Percentiles rank a stretch among this genome's conserved stretches.
These are phyloP conservation scores for Mantamonas sphyraenae DNA, from an alignment of 78 protist species.

Conservation along the genomic window DNA sequence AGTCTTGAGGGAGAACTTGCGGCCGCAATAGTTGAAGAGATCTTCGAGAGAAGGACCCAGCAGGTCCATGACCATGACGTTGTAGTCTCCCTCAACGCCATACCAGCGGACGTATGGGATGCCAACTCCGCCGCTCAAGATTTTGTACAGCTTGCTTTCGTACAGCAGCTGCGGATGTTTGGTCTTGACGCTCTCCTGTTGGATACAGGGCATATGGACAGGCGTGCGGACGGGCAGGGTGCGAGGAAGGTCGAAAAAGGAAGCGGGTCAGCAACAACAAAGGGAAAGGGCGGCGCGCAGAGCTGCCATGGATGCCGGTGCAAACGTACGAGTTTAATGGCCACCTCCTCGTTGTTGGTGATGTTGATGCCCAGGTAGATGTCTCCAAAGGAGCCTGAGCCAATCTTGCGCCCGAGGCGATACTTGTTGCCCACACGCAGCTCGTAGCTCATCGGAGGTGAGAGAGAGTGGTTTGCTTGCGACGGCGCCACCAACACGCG, in stretches of 20 bases:
- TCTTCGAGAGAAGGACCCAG: conserved; percentile 96
- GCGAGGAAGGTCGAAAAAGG: no score
- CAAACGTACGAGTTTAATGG: conserved; percentile 85
- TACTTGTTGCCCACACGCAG: conserved; percentile 38
- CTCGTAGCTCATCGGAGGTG: no score
- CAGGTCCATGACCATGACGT: conserved; percentile 94
- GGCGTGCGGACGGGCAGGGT: no score
- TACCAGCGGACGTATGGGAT: conserved; percentile 90
- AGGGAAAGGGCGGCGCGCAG: no score
- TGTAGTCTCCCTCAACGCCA: conserved; percentile 92
- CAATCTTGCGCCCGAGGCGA: conserved; percentile 58
- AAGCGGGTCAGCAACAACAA: no score
- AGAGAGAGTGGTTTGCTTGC: no score
- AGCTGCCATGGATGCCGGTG: no score
- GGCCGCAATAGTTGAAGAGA: conserved; percentile 84
- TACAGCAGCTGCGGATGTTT: conserved; percentile 93
- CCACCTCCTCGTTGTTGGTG: conserved; percentile 65
- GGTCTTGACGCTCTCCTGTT: conserved; percentile 61
- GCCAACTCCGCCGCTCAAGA: conserved; percentile 48
- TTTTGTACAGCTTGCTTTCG: conserved; percentile 89
- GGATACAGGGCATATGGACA: no score
- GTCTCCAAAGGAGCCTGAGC: conserved; percentile 83
- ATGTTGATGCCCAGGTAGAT: conserved; percentile 65
- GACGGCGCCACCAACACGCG: no score
- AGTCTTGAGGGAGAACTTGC: conserved; percentile 78